A percentile compares a stretch with the other conserved stretches of the same genome.
Evolutionary conservation across 164 flowering plant species (phyloP).

Genomic region (Tinospora cordifolia): DNA sequence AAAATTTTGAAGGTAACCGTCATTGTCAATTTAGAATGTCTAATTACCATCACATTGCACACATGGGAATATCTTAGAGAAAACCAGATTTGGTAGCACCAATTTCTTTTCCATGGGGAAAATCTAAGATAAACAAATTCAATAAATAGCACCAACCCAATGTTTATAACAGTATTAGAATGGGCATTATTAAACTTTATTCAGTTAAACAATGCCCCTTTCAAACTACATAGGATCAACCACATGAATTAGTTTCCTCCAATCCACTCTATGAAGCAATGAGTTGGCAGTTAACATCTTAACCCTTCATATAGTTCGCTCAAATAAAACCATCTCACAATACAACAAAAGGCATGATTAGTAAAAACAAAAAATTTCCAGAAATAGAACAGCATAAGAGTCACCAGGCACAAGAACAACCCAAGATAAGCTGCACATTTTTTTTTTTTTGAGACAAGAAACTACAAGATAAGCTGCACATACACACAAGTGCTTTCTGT

Average conservation of each 20-base stretch:
- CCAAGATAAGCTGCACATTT: too few species aligned
- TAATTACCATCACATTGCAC: not conserved
- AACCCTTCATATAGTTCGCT: too few species aligned
- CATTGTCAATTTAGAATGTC: not conserved
- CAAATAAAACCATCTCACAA: too few species aligned
- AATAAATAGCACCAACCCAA: not conserved
- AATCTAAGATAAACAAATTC: constrained; percentile 3
- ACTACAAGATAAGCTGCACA: too few species aligned
- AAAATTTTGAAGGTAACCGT: not conserved
- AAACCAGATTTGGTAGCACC: not conserved
- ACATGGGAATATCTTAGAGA: not conserved
- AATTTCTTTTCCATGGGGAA: too few species aligned
- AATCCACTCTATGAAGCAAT: too few species aligned
- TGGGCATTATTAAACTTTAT: not conserved
- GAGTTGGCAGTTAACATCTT: too few species aligned
- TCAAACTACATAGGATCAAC: too few species aligned
- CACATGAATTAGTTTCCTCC: too few species aligned
- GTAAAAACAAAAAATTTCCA: not conserved
- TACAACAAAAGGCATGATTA: not conserved
- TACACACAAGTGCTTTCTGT: too few species aligned
- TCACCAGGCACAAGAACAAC: not conserved
- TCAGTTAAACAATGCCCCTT: too few species aligned
- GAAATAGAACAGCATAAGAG: not conserved
- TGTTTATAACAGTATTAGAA: not conserved
- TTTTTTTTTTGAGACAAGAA: too few species aligned